A percentile compares a stretch with the other conserved stretches of the same genome.
These are phyloP conservation scores for Helicocarpus griseus DNA, from an alignment of 2,329 filamentous ascomycete genomes.

Conservation along the genomic window DNA sequence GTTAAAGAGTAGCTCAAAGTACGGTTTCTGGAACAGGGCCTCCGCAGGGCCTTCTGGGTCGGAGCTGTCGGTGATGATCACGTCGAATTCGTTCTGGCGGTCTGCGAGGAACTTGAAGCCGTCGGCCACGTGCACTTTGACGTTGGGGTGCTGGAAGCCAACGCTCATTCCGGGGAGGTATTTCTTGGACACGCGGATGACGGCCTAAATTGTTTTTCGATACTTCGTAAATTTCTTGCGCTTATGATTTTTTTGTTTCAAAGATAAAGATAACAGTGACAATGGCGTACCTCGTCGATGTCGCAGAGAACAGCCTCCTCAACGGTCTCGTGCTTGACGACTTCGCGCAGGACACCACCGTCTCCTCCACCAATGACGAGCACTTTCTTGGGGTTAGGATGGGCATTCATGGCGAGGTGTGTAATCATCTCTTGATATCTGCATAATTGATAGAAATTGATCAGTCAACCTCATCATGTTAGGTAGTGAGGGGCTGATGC, in stretches of 20 bases:
- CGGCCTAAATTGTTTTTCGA: slow-evolving; percentile 50
- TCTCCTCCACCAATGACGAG: slow-evolving; percentile 97
- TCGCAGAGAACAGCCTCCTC: slow-evolving; percentile 96
- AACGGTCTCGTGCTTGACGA: slow-evolving; percentile 96
- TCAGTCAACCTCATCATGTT: neutral
- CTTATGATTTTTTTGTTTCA: neutral
- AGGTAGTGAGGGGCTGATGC: neutral
- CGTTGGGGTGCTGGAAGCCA: slow-evolving; percentile 88
- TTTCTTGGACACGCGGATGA: slow-evolving; percentile 96
- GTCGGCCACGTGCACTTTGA: slow-evolving; percentile 86
- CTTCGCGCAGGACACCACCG: slow-evolving; percentile 92
- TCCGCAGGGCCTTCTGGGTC: slow-evolving; percentile 96
- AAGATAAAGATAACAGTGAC: neutral
- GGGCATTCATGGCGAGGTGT: slow-evolving; percentile 94
- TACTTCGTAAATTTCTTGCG: neutral
- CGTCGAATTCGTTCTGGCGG: slow-evolving; percentile 95
- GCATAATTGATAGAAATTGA: slow-evolving; percentile 1
- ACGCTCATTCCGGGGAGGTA: slow-evolving; percentile 90
- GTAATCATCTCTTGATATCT: slow-evolving; percentile 99
- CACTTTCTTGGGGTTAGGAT: slow-evolving; percentile 96
- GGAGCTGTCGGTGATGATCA: slow-evolving; percentile 98
- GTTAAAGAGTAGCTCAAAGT: slow-evolving; percentile 87
- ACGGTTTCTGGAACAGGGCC: slow-evolving; percentile 95
- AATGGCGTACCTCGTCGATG: slow-evolving; percentile 69
- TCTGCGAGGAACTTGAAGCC: slow-evolving; percentile 98